These are phyloP conservation scores for Aureobasidium sp. DNA, from an alignment of 2,329 filamentous ascomycete species.

Conservation along the genomic window DNA sequence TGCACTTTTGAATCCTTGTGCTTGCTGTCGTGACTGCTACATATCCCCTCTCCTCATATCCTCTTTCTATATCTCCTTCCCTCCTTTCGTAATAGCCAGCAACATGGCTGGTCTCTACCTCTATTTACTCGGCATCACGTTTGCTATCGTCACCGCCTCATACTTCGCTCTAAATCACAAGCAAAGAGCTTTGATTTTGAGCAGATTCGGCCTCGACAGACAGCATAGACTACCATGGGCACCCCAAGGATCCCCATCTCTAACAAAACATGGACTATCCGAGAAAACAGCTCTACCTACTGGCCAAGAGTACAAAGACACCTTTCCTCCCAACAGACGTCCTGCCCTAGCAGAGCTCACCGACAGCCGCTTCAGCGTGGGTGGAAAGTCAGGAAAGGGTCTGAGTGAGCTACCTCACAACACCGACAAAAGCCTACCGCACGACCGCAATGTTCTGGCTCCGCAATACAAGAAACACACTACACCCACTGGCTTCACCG, in stretches of 20 bases:
- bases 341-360: slow-evolving; percentile 33
- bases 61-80: neutral
- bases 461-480: slow-evolving; percentile 15
- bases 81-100: neutral
- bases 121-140: slow-evolving; percentile 24
- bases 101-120: slow-evolving; percentile 20
- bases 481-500: slow-evolving; percentile 60
- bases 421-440: slow-evolving; percentile 18
- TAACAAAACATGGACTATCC: slow-evolving; percentile 33
- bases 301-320: slow-evolving; percentile 33
- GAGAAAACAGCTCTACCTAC: slow-evolving; percentile 12
- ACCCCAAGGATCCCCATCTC: slow-evolving; percentile 45
- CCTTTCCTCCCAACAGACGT: slow-evolving; percentile 46
- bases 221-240: slow-evolving; percentile 41
- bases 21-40: neutral
- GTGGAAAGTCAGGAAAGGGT: slow-evolving; percentile 21
- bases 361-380: slow-evolving; percentile 18
- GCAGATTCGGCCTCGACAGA: slow-evolving; percentile 30
- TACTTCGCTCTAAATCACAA: slow-evolving; percentile 25
- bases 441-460: slow-evolving; percentile 17
- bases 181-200: slow-evolving; percentile 32
- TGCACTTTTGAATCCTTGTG: neutral
- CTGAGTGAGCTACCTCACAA: slow-evolving; percentile 18
- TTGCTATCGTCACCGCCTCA: slow-evolving; percentile 21
- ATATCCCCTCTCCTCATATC: neutral